Evolutionary conservation across 2,329 filamentous ascomycete species (phyloP), one percentile per base, ranked within the genome.

Genomic region (Juglanconis juglandina): DNA sequence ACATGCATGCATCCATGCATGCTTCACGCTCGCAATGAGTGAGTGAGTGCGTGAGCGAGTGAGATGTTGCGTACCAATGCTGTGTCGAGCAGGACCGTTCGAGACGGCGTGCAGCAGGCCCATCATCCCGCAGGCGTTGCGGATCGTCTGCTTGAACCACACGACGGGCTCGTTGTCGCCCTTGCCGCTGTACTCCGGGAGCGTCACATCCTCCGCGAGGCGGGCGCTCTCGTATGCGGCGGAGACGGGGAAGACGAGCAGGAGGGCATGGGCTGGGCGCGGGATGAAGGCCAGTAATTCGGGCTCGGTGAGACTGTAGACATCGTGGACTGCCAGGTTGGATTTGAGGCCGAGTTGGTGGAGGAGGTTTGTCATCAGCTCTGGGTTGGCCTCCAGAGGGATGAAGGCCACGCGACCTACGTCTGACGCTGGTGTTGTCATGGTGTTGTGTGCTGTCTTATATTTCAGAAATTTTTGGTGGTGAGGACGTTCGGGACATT

Each of bases 91-190:
- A 1, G 82, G 81, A 0, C 92, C 92, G 73, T 98, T 99, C 50
- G 82, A 82, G 0, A 91, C 85, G 17, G 88, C 90, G 72, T 98
- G 95, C 50, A 98, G 73, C 34, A 98, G 76, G 0, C 90, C 95
- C 79, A 97, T 96, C 49, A 96, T 77, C 0, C 94, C 94, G 73
- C 94, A 98, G 0, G 94, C 92, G 72, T 98, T 96, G 63, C 90
- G 85, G 68, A 98, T 97, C 0, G 93, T 98, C 78, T 98, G 94
- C 67, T 86, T 90, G 81, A 93, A 98, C 95, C 94, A 99, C 7
- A 96, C 70, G 0, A 97, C 91, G 5, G 91, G 88, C 70, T 97
- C 91, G 0, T 69, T 70, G 0, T 82, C 76, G 1, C 92, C 92
- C 17, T 79, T 81, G 48, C 88, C 89, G 0, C 73, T 71, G 77